Conservation (phyloP, 108 stramenopile species). For the Pseudonitzschia delicatissima region DNA sequence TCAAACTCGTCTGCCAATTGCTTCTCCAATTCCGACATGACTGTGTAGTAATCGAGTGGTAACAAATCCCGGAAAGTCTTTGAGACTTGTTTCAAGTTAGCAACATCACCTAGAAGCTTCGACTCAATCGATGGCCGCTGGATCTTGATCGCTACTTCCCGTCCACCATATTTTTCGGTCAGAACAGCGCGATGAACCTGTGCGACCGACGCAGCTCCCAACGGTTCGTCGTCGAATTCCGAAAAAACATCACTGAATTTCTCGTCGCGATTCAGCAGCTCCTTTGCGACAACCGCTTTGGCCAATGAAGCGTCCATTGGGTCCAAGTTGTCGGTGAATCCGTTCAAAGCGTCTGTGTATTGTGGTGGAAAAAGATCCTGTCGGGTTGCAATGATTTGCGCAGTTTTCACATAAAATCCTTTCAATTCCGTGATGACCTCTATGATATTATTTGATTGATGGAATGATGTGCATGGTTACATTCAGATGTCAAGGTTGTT, state of each 20-base stretch:
- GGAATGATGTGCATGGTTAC: neutral
- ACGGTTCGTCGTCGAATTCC: constrained; percentile 76
- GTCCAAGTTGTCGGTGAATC: constrained; percentile 88
- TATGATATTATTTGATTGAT: neutral
- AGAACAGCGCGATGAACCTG: constrained; percentile 92
- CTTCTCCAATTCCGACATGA: constrained; percentile 84
- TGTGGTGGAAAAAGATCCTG: constrained; percentile 89
- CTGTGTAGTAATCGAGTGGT: constrained; percentile 94
- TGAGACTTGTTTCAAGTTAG: constrained; percentile 84
- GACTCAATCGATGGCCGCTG: constrained; percentile 90
- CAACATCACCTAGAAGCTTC: constrained; percentile 90
- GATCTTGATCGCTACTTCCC: constrained; percentile 94
- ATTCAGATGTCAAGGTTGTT: neutral
- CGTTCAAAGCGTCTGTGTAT: constrained; percentile 80
- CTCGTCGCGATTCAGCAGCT: constrained; percentile 61
- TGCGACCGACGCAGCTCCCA: constrained; percentile 80
- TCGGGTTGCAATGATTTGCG: constrained; percentile 60
- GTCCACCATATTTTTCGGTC: constrained; percentile 70
- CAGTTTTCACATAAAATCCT: constrained; percentile 95
- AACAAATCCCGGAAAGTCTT: constrained; percentile 71
- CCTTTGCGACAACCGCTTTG: constrained; percentile 65
- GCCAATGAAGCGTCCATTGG: constrained; percentile 78
- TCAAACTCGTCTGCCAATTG: constrained; percentile 92
- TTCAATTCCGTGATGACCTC: constrained; percentile 82
- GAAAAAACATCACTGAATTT: constrained; percentile 78